These are phyloP conservation scores for Trichaptum fuscoviolaceum DNA, from an alignment of 768 basidiomycete genomes.

Conservation along the genomic window DNA sequence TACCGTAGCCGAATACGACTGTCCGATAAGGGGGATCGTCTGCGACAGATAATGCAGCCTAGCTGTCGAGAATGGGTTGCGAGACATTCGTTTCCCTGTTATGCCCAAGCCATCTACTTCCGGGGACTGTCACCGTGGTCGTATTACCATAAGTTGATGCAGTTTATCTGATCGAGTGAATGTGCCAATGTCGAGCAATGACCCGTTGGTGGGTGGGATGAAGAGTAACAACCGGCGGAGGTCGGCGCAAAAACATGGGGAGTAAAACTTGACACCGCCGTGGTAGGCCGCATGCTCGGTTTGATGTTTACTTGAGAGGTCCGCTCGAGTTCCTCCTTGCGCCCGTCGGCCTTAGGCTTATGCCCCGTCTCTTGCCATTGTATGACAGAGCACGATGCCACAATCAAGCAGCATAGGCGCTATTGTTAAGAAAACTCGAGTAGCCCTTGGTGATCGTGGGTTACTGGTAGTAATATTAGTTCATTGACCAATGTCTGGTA, in stretches of 20 bases:
- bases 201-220: not conserved
- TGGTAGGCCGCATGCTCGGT: not conserved
- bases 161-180: not conserved
- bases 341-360: not conserved
- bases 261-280: not conserved
- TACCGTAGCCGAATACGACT: too few species aligned
- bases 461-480: too few species aligned
- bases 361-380: not conserved
- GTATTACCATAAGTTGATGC: not conserved
- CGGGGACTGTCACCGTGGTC: not conserved
- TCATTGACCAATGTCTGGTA: too few species aligned
- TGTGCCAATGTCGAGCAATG: not conserved
- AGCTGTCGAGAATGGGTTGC: not conserved
- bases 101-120: not conserved
- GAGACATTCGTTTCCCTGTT: not conserved
- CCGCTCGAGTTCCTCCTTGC: not conserved
- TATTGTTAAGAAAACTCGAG: too few species aligned
- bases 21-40: not conserved
- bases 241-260: not conserved
- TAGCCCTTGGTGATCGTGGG: too few species aligned
- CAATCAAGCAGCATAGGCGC: too few species aligned
- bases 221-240: not conserved
- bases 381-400: not conserved
- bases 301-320: not conserved
- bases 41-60: not conserved